Percentiles rank a stretch among this genome's conserved stretches.
Conservation (phyloP, 192 early-diverging fungal genomes). For the Phlyctochytrium planicorne region DNA sequence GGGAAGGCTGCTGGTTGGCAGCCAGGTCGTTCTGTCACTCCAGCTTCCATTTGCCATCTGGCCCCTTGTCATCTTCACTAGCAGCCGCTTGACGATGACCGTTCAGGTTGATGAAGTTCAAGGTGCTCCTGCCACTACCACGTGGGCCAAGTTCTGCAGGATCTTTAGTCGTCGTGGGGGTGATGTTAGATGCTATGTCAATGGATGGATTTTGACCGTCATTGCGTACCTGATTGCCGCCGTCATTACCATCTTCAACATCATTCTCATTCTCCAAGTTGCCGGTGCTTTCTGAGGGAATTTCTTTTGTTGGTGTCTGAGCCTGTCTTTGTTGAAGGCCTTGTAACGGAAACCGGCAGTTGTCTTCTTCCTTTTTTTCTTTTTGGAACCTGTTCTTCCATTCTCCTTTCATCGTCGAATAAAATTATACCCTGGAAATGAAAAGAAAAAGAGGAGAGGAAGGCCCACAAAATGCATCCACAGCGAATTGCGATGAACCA, state of each 20-base stretch:
- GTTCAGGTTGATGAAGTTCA: slow-evolving; percentile 3
- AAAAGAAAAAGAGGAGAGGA: no score
- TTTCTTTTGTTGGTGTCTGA: no score
- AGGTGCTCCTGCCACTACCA: neutral
- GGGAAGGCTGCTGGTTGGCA: slow-evolving; percentile 60
- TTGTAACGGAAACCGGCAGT: no score
- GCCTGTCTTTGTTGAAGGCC: no score
- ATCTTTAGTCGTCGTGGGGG: neutral
- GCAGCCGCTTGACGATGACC: slow-evolving; percentile 24
- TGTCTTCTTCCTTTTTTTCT: no score
- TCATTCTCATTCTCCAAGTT: slow-evolving; percentile 33
- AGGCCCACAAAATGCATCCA: no score
- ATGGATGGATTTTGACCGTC: slow-evolving; percentile 12
- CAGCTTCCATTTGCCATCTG: slow-evolving; percentile 83
- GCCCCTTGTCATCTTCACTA: slow-evolving; percentile 71
- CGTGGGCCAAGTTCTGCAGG: neutral
- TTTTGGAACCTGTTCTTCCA: no score
- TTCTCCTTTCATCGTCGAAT: no score
- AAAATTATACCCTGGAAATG: no score
- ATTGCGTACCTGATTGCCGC: slow-evolving; percentile 18
- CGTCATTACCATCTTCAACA: slow-evolving; percentile 37
- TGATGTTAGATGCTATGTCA: slow-evolving; percentile 5
- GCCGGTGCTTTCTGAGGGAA: neutral
- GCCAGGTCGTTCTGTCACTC: slow-evolving; percentile 75
- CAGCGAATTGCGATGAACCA: no score